Conservation (phyloP, 2,329 filamentous ascomycete genomes). For the Aureobasidium sp. region DNA sequence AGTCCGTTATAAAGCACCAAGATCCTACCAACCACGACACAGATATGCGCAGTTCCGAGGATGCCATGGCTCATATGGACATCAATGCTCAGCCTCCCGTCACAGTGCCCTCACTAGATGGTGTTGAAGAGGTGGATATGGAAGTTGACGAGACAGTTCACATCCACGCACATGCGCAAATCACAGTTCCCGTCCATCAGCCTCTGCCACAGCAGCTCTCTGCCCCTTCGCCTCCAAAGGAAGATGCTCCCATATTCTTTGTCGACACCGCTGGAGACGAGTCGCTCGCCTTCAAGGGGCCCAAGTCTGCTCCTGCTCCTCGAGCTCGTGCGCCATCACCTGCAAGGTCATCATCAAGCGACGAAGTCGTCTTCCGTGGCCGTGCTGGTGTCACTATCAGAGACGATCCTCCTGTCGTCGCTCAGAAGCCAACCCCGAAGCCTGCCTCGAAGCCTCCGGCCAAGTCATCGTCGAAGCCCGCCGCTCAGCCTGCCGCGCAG, state of each 20-base stretch:
- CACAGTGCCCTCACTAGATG: slow-evolving; percentile 15
- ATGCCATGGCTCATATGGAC: slow-evolving; percentile 28
- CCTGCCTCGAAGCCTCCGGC: neutral
- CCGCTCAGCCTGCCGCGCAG: neutral
- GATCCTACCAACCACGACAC: slow-evolving; percentile 18
- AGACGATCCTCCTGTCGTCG: slow-evolving; percentile 23
- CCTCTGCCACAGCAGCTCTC: slow-evolving; percentile 1
- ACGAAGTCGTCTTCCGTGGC: slow-evolving; percentile 66
- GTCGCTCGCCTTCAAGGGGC: slow-evolving; percentile 20
- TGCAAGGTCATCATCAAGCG: slow-evolving; percentile 54
- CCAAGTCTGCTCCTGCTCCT: slow-evolving; percentile 20
- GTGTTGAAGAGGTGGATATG: slow-evolving; percentile 17
- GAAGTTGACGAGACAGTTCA: slow-evolving; percentile 13
- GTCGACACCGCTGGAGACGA: slow-evolving; percentile 30
- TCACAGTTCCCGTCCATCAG: slow-evolving; percentile 10
- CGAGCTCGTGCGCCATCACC: slow-evolving; percentile 37
- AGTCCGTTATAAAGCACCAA: slow-evolving; percentile 25
- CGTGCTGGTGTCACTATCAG: slow-evolving; percentile 31
- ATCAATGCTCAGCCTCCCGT: slow-evolving; percentile 21
- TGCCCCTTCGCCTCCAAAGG: slow-evolving; percentile 12
- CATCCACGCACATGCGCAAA: slow-evolving; percentile 4
- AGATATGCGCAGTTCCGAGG: slow-evolving; percentile 27
- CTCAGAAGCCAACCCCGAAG: neutral
- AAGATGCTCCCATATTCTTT: slow-evolving; percentile 23
- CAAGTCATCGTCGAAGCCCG: neutral